A percentile compares a stretch with the other conserved stretches of the same genome.
Conservation (phyloP, 2,329 filamentous ascomycete genomes). For the Aschersonia sp. region DNA sequence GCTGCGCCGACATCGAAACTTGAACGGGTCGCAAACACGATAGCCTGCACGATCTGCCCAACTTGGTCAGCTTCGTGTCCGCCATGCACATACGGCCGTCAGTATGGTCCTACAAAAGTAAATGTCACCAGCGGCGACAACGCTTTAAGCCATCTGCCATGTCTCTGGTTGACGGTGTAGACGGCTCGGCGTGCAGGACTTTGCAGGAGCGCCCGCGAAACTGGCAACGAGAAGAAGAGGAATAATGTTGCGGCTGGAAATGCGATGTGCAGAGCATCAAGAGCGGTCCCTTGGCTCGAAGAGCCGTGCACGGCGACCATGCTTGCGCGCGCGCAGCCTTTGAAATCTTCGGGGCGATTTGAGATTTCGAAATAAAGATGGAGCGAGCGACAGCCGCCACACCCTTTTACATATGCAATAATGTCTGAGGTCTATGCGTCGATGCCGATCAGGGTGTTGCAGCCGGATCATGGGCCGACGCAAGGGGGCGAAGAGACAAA, state of each 20-base stretch:
- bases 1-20: not conserved
- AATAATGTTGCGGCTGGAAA: conserved; percentile 1
- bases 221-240: not conserved
- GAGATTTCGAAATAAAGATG: too few relatives aligned
- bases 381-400: too few relatives aligned
- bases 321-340: not conserved
- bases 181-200: conserved; percentile 1
- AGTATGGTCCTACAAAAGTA: conserved; percentile 1
- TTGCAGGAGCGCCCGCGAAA: not conserved
- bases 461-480: not conserved
- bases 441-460: not conserved
- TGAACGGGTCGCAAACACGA: not conserved
- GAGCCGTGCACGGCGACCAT: not conserved
- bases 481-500: not conserved
- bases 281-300: not conserved
- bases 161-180: conserved; percentile 1
- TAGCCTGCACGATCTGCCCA: conserved; percentile 1
- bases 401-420: too few relatives aligned
- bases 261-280: conserved; percentile 2
- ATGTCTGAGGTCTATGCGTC: too few relatives aligned
- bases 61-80: not conserved
- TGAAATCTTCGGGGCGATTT: too few relatives aligned
- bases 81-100: too few relatives aligned
- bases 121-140: conserved; percentile 1
- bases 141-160: not conserved